These are phyloP conservation scores for Pleomassaria siparia DNA, from an alignment of 2,329 filamentous ascomycete genomes.

Conservation along the genomic window DNA sequence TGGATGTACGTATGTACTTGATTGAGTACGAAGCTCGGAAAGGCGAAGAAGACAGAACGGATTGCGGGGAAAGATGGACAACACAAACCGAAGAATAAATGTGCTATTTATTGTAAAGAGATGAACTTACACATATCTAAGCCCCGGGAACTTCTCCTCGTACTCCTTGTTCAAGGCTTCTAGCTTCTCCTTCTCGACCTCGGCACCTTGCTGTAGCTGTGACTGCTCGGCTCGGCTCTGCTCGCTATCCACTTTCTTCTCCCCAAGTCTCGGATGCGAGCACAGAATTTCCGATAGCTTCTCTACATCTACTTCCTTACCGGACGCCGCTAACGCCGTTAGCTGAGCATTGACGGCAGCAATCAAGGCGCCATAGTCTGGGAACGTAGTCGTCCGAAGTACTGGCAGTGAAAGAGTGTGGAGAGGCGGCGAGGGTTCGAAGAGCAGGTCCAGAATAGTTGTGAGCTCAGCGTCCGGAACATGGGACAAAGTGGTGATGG, in stretches of 20 bases:
- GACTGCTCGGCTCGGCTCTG: slow-evolving; percentile 83
- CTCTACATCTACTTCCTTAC: slow-evolving; percentile 50
- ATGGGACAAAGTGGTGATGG: slow-evolving; percentile 57
- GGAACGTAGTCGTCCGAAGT: slow-evolving; percentile 62
- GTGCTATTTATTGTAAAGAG: slow-evolving; percentile 1
- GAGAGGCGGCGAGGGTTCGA: slow-evolving; percentile 77
- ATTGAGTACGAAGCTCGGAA: too few species aligned
- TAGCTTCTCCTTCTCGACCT: slow-evolving; percentile 60
- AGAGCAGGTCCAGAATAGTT: slow-evolving; percentile 71
- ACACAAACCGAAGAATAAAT: too few species aligned
- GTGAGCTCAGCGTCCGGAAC: slow-evolving; percentile 59
- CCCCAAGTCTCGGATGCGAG: slow-evolving; percentile 81
- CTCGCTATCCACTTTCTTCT: slow-evolving; percentile 77
- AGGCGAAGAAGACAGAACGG: too few species aligned
- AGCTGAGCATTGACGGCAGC: slow-evolving; percentile 66
- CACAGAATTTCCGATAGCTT: slow-evolving; percentile 73
- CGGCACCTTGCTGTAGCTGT: slow-evolving; percentile 59
- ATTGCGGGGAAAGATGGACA: too few species aligned
- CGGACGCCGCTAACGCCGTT: slow-evolving; percentile 38
- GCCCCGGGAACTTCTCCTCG: slow-evolving; percentile 75
- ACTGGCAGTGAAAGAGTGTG: slow-evolving; percentile 71
- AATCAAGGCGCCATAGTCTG: slow-evolving; percentile 71
- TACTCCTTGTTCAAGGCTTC: slow-evolving; percentile 72
- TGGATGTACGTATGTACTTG: too few species aligned
- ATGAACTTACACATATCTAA: slow-evolving; percentile 70